Percentiles rank a stretch among this genome's conserved stretches.
These are phyloP conservation scores for Ophiostoma perfectum DNA, from an alignment of 2,329 filamentous ascomycete species.

Conservation along the genomic window DNA sequence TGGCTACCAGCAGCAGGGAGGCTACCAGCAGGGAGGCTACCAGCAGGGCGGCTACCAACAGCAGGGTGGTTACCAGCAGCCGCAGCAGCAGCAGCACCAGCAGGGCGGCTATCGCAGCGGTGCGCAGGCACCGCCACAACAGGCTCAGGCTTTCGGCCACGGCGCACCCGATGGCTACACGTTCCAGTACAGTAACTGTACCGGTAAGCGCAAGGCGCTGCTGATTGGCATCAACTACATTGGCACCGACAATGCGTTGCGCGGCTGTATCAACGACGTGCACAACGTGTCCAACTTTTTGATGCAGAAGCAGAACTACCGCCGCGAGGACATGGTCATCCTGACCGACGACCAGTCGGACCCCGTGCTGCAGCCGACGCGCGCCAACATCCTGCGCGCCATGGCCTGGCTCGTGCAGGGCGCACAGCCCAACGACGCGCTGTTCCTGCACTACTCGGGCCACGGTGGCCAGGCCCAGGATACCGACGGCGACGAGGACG, in stretches of 20 bases:
- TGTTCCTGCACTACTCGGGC: conserved; percentile 74
- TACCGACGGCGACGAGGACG: conserved; percentile 68
- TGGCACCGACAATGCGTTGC: conserved; percentile 63
- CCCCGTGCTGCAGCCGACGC: conserved; percentile 66
- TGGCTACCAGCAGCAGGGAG: conserved; percentile 21
- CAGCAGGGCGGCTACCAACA: conserved; percentile 21
- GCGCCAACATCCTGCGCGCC: conserved; percentile 66
- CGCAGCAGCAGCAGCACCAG: conserved; percentile 23
- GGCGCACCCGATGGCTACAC: conserved; percentile 64
- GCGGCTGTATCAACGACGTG: conserved; percentile 76
- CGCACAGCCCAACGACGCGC: conserved; percentile 66
- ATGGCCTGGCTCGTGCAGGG: conserved; percentile 71
- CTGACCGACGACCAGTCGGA: conserved; percentile 70
- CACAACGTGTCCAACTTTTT: conserved; percentile 70
- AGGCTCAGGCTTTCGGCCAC: conserved; percentile 56
- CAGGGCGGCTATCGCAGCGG: conserved; percentile 13
- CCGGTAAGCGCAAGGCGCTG: conserved; percentile 65
- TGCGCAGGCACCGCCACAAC: conserved; percentile 43
- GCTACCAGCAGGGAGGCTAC: conserved; percentile 8
- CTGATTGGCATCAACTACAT: conserved; percentile 81
- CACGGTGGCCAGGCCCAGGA: conserved; percentile 73
- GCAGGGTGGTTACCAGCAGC: conserved; percentile 20
- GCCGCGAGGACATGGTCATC: conserved; percentile 73
- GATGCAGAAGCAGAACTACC: conserved; percentile 62
- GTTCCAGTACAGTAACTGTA: conserved; percentile 72